Conservation (phyloP, 2,329 filamentous ascomycete species). For the Septoria petroselini region DNA sequence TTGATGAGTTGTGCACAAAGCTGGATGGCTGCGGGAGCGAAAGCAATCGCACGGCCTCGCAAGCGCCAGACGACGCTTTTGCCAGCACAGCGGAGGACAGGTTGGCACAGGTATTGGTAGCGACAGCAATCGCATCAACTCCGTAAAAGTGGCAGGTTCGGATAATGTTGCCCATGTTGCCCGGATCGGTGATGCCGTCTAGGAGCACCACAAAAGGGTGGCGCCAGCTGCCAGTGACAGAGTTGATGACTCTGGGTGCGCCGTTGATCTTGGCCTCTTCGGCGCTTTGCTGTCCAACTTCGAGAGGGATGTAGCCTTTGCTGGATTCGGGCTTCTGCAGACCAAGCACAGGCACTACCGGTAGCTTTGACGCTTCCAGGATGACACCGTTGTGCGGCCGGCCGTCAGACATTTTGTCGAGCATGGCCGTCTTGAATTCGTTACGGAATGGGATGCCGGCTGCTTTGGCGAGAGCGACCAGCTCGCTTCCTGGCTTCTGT, state of each 20-base stretch:
- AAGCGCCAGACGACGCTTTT: constrained; percentile 84
- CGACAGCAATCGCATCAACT: constrained; percentile 76
- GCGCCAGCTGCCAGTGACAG: constrained; percentile 45
- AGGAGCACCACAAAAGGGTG: constrained; percentile 71
- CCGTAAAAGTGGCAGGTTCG: constrained; percentile 89
- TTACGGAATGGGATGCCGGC: constrained; percentile 58
- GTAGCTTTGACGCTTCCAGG: constrained; percentile 80
- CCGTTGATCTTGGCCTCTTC: constrained; percentile 78
- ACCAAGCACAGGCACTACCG: constrained; percentile 47
- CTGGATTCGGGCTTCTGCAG: constrained; percentile 36
- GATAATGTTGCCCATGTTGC: constrained; percentile 85
- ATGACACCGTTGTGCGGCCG: constrained; percentile 88
- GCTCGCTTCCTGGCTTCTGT: constrained; percentile 20
- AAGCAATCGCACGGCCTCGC: constrained; percentile 74
- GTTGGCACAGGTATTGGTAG: constrained; percentile 66
- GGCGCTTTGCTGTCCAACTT: constrained; percentile 59
- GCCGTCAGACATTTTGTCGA: constrained; percentile 79
- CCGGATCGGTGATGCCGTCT: constrained; percentile 73
- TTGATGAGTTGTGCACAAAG: constrained; percentile 67
- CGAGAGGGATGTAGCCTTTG: constrained; percentile 55
- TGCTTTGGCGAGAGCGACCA: constrained; percentile 28
- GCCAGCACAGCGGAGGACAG: constrained; percentile 74
- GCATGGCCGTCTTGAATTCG: constrained; percentile 41
- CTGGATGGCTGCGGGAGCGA: constrained; percentile 62
- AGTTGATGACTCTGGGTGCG: constrained; percentile 51